Evolutionary conservation across 352 stramenopile genomes (phyloP).

Genomic region (Phytopythium sindhum): DNA sequence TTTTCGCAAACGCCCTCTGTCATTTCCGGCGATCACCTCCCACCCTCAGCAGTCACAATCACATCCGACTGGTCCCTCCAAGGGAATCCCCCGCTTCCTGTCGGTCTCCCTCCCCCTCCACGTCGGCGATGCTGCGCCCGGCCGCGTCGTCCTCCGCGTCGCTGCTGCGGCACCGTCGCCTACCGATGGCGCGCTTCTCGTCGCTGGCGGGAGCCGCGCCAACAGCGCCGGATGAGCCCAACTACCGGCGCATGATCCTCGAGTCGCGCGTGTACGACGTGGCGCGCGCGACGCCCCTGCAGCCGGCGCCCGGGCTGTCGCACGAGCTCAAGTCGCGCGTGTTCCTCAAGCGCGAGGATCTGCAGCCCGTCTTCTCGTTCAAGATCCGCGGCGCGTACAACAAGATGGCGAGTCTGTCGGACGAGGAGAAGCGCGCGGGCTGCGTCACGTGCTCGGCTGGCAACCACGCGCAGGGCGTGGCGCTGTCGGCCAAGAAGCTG

Average conservation of each 20-base stretch:
- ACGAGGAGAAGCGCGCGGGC: constrained; percentile 66
- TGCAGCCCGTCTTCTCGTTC: constrained; percentile 98
- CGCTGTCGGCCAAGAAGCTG: constrained; percentile 91
- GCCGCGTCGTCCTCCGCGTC: neutral
- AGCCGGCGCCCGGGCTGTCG: constrained; percentile 62
- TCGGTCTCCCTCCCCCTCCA: neutral
- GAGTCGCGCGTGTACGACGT: constrained; percentile 86
- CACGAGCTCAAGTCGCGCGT: constrained; percentile 77
- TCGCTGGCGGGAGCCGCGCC: constrained; percentile 6
- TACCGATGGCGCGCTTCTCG: neutral
- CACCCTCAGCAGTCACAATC: neutral
- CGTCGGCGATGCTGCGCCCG: neutral
- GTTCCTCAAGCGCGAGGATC: constrained; percentile 95
- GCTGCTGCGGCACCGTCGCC: constrained; percentile 4
- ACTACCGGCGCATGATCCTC: constrained; percentile 86
- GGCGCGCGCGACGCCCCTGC: constrained; percentile 80
- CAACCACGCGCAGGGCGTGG: constrained; percentile 99
- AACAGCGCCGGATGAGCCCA: constrained; percentile 16
- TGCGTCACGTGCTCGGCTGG: constrained; percentile 87
- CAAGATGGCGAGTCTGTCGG: constrained; percentile 94
- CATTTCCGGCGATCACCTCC: neutral
- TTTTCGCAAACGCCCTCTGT: constrained; percentile 1
- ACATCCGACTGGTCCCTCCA: neutral
- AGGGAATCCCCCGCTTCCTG: neutral
- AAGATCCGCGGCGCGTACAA: constrained; percentile 99